Base-by-base conservation (phyloP, 163 green algal genomes). In the Picocystis sp. region DNA sequence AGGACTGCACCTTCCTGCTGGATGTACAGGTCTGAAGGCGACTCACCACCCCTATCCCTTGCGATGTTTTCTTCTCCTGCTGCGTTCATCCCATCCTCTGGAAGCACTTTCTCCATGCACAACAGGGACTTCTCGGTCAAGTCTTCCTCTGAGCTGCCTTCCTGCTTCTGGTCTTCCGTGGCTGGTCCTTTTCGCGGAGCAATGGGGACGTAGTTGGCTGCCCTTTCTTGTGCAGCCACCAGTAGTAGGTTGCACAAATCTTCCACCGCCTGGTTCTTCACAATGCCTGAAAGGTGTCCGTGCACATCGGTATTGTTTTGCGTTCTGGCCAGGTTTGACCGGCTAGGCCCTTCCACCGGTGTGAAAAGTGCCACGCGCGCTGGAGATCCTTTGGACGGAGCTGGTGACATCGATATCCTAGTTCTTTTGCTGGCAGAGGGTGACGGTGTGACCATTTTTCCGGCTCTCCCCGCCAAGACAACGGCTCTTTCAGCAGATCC, bases 221-320 rank as follows among this genome's bases (percentile, higher is more conserved):
- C 12, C 52, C 74, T 68, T 33, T 90, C 80, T 24, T 70, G 53
- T 1, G 73, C 64, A 13, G 84, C 58, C 22, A 87, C 43, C 45
- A 77, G 47, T 22, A 90, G 62, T 61, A 92, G 65, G 48, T 73
- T 70, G 58, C 64, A 74, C 25, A 89, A 43, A 60, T 84, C 69
- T 46, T 80, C 75, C 12, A 89, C 53, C 3, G 79, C 64, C 3
- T 65, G 55, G 12, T 62, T 59, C 46, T 73, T 78, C 15, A 89
- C 55, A 57, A 86, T 62, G 35, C 79, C 64, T 25, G 49, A 3
- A 46, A 66, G 53, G 43, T 38, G 29, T 38, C 29, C 8, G 29
- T 38, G 38, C 11, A 11, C 11, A 34, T 3, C 3, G 47, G 9
- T 54, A 11, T 54, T 33, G 47, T 24, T 54, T 19, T 45, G 24